A percentile compares a stretch with the other conserved stretches of the same genome.
Evolutionary conservation across 2,329 filamentous ascomycete genomes (phyloP).

Genomic region (Nemania serpens): DNA sequence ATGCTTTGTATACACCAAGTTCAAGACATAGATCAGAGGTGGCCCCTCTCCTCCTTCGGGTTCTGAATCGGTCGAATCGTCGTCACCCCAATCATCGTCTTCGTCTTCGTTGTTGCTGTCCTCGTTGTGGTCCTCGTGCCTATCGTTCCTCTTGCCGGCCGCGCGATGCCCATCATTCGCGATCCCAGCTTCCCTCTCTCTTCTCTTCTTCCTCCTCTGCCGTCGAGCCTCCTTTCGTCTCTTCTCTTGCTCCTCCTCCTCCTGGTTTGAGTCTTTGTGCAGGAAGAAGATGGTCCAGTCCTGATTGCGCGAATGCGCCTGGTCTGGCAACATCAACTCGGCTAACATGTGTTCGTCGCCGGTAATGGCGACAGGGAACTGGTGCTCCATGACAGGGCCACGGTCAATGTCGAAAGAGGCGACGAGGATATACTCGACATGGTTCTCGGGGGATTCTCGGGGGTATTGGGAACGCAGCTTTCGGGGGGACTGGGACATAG

Average conservation of each 20-base stretch:
- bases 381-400: slow-evolving; percentile 97
- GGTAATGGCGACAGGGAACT: slow-evolving; percentile 92
- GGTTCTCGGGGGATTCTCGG: slow-evolving; percentile 75
- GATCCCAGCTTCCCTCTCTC: slow-evolving; percentile 56
- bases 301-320: slow-evolving; percentile 90
- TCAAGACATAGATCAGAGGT: slow-evolving; percentile 94
- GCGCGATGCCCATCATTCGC: slow-evolving; percentile 51
- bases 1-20: slow-evolving; percentile 97
- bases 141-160: slow-evolving; percentile 48
- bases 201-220: slow-evolving; percentile 56
- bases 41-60: slow-evolving; percentile 79
- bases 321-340: slow-evolving; percentile 97
- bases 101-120: slow-evolving; percentile 53
- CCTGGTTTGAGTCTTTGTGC: slow-evolving; percentile 88
- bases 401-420: slow-evolving; percentile 97
- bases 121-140: slow-evolving; percentile 55
- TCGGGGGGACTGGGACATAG: slow-evolving; percentile 55
- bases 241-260: slow-evolving; percentile 77
- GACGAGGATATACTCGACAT: slow-evolving; percentile 98
- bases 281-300: slow-evolving; percentile 99
- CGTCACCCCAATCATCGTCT: slow-evolving; percentile 51
- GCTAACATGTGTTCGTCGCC: slow-evolving; percentile 98
- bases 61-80: slow-evolving; percentile 59
- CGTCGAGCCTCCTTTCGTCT: slow-evolving; percentile 59
- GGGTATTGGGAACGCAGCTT: slow-evolving; percentile 77